phyloP scores from a whole-genome alignment of 2,329 filamentous ascomycete genomes.

The Dactylonectria estremocensis region DNA sequence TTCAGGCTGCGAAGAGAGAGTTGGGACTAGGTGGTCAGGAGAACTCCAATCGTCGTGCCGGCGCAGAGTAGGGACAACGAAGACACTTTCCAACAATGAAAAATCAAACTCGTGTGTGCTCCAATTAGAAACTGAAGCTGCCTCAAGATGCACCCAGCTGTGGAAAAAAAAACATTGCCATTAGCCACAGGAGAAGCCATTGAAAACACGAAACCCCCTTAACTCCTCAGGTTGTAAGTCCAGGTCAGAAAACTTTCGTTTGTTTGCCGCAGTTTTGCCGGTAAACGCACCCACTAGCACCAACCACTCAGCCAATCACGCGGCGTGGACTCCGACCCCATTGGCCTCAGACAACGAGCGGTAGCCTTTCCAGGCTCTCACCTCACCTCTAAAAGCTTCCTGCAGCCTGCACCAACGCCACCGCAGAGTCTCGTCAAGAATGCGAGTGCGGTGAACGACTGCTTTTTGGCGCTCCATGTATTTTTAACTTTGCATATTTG shows the following conservation, averaged over 20 bases:
- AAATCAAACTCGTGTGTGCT: background rate
- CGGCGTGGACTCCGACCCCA: slow-evolving; percentile 14
- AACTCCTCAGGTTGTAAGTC: no score
- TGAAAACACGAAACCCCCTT: no score
- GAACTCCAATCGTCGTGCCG: background rate
- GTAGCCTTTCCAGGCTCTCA: slow-evolving; percentile 43
- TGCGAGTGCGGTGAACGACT: slow-evolving; percentile 30
- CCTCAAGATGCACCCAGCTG: no score
- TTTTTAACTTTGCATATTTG: slow-evolving; percentile 31
- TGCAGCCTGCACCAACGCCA: slow-evolving; percentile 19
- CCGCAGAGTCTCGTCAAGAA: slow-evolving; percentile 31
- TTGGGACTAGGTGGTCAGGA: background rate
- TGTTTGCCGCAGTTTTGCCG: slow-evolving; percentile 43
- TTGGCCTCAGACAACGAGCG: slow-evolving; percentile 35
- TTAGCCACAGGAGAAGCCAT: no score
- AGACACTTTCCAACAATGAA: background rate
- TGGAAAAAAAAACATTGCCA: no score
- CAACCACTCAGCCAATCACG: slow-evolving; percentile 35
- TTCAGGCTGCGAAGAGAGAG: background rate
- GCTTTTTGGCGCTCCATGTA: slow-evolving; percentile 32
- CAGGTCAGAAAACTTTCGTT: slow-evolving; percentile 22
- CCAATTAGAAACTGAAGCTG: background rate
- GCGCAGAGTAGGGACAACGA: background rate
- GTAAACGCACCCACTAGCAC: slow-evolving; percentile 32
- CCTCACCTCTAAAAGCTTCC: slow-evolving; percentile 33